Conservation (phyloP, 2,329 filamentous ascomycete genomes). For the Penicillium sp. region DNA sequence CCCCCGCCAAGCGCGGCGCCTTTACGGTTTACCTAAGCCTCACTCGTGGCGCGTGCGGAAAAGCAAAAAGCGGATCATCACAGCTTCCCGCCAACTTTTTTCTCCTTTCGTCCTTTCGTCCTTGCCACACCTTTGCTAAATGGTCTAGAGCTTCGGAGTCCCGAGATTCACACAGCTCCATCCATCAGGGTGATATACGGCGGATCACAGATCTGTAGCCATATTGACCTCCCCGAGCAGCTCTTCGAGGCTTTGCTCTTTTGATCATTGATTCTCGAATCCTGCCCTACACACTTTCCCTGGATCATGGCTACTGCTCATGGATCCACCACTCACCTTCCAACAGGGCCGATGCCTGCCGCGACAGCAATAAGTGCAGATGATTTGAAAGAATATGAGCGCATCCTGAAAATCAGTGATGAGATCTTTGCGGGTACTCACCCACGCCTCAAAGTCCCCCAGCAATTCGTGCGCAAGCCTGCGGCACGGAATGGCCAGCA, state of each 20-base stretch:
- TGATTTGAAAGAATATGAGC: constrained; percentile 71
- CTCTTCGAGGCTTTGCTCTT: constrained; percentile 10
- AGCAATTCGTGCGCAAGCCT: constrained; percentile 51
- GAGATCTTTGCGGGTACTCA: constrained; percentile 73
- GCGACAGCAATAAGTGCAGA: constrained; percentile 45
- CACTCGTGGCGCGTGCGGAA: constrained; percentile 11
- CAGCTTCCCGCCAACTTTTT: constrained; percentile 11
- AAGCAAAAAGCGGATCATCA: constrained; percentile 13
- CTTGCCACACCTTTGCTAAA: constrained; percentile 2
- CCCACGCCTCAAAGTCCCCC: constrained; percentile 60
- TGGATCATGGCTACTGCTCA: constrained; percentile 35
- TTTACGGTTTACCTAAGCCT: constrained; percentile 20
- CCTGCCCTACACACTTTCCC: constrained; percentile 15
- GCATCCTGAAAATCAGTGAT: constrained; percentile 79
- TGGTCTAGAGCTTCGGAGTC: constrained; percentile 1
- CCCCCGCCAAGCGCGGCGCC: background rate
- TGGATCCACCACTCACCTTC: constrained; percentile 32
- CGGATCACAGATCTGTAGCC: constrained; percentile 1
- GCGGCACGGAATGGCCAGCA: constrained; percentile 37
- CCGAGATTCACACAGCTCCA: background rate
- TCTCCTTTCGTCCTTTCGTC: constrained; percentile 8
- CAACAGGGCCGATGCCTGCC: constrained; percentile 32
- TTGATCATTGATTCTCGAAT: background rate
- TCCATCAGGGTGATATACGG: constrained; percentile 3
- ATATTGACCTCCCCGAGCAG: background rate